Evolutionary conservation across 352 stramenopile species (phyloP).

Genomic region (Achlya hypogyna): DNA sequence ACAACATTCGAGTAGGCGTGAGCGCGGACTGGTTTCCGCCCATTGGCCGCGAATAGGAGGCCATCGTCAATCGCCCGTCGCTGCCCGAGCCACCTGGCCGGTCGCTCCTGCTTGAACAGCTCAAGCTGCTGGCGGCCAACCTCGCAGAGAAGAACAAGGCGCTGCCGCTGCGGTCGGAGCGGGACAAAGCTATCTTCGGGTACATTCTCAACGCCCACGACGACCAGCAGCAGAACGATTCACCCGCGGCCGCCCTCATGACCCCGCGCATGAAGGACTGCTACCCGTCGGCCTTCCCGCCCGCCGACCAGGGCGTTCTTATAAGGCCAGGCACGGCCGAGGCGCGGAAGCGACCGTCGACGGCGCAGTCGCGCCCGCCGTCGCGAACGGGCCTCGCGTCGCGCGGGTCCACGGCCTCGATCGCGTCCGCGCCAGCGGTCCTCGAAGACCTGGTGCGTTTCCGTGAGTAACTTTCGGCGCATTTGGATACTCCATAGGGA

Average conservation of each 20-base stretch:
- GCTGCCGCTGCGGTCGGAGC: conserved; percentile 25
- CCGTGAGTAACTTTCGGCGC: background rate
- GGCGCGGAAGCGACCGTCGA: conserved; percentile 27
- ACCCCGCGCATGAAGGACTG: conserved; percentile 44
- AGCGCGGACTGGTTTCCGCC: background rate
- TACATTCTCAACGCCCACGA: conserved; percentile 37
- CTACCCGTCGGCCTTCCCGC: conserved; percentile 10
- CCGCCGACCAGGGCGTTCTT: conserved; percentile 10
- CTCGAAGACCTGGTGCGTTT: conserved; percentile 43
- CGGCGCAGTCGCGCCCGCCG: conserved; percentile 21
- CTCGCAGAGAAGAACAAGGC: conserved; percentile 23
- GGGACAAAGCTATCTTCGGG: conserved; percentile 46
- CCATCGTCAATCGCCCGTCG: conserved; percentile 34
- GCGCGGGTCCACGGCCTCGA: conserved; percentile 50
- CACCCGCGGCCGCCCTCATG: conserved; percentile 16
- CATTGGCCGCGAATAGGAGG: conserved; percentile 31
- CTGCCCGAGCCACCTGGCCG: conserved; percentile 56
- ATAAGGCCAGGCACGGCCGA: conserved; percentile 47
- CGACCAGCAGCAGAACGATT: conserved; percentile 19
- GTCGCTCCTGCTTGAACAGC: conserved; percentile 55
- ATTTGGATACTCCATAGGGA: background rate
- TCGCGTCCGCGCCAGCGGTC: conserved; percentile 45
- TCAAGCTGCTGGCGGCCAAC: conserved; percentile 54
- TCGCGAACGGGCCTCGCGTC: conserved; percentile 45
- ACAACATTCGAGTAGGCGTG: conserved; percentile 50